Evolutionary conservation across 768 basidiomycete species (phyloP).

Genomic region (Trametes coccinea): DNA sequence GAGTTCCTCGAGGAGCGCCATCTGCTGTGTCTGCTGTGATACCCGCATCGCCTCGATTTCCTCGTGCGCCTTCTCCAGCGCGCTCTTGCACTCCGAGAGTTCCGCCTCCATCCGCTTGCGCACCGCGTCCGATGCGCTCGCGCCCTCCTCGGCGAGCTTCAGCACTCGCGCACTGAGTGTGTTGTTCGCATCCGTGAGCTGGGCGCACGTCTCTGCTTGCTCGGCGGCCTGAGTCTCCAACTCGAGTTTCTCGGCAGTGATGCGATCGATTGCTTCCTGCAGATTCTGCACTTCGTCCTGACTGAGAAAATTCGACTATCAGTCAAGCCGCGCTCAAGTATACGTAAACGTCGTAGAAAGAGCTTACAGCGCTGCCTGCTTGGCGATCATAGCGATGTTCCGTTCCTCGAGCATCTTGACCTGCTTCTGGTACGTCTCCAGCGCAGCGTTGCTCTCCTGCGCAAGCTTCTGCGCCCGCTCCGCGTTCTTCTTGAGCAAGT

Average conservation of each 20-base stretch:
- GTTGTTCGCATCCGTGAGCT: constrained; percentile 80
- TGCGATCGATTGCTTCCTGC: constrained; percentile 60
- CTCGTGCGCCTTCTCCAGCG: constrained; percentile 62
- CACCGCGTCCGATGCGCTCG: constrained; percentile 47
- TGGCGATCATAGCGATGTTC: constrained; percentile 51
- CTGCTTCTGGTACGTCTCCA: constrained; percentile 92
- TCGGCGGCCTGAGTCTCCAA: constrained; percentile 69
- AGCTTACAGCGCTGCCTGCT: constrained; percentile 58
- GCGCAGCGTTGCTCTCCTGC: constrained; percentile 71
- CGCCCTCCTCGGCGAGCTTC: constrained; percentile 68
- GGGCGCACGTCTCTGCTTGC: constrained; percentile 70
- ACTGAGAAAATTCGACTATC: constrained; percentile 37
- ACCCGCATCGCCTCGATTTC: constrained; percentile 68
- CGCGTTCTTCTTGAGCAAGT: constrained; percentile 88
- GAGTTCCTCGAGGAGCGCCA: constrained; percentile 86
- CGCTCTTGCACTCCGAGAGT: constrained; percentile 58
- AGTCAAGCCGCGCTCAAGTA: background rate
- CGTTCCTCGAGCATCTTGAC: constrained; percentile 78
- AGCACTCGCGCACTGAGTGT: constrained; percentile 71
- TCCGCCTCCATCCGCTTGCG: constrained; percentile 65
- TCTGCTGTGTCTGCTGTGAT: constrained; percentile 78
- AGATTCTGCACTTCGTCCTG: constrained; percentile 66
- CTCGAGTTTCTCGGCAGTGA: constrained; percentile 62
- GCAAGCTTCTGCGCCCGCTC: constrained; percentile 90
- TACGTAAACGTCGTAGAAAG: background rate